Base-by-base conservation (phyloP, 768 basidiomycete species). In the Suillus clintonianus region DNA sequence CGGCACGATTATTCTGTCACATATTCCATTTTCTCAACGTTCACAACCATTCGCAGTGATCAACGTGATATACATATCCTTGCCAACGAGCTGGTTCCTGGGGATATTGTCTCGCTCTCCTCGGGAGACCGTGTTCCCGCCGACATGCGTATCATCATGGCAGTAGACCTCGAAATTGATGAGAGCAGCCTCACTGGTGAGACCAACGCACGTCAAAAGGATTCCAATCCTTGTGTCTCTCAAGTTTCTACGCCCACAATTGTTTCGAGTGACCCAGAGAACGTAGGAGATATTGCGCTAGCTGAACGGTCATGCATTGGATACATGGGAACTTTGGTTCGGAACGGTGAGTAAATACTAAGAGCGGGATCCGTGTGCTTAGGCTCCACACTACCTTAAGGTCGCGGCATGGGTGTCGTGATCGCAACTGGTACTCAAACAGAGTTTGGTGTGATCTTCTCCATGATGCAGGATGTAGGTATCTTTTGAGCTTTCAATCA, bases 141-240 rank as follows among this genome's bases (percentile, higher is more conserved):
- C 45, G 96, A 99, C 71, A 84, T 99, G 62, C 89, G 97, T 27
- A 82, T 99, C 27, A 81, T 90, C 61, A 79, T 85, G n/a, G 85
- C 93, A 0, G 83, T 93, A 36, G 94, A 95, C 67, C 83, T 98
- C 42, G 96, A 98, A 72, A 89, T 98, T 45, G 96, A 99, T 76
- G 96, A 98, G 79, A 95, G 93, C 68, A 95, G 94, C 69, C 76
- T 99, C 57, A 99, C 96, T 7, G 96, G 96, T 24, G 96, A 99
- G 80, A 97, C 95, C 1, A 85, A 85, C 22, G 87, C 94, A 4
- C 86, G 93, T 22, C 78, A 79, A 69, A 98, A 98, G 79, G 80
- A 79, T 51, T 72, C 78, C 0, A 83, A 86, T 60, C 79, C 83
- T 4, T 92, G 89, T 71, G 73, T 70, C 59, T 82, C 79, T 59